Evolutionary conservation across 2,329 filamentous ascomycete genomes (phyloP).

Genomic region (Hypoxylon sp.): DNA sequence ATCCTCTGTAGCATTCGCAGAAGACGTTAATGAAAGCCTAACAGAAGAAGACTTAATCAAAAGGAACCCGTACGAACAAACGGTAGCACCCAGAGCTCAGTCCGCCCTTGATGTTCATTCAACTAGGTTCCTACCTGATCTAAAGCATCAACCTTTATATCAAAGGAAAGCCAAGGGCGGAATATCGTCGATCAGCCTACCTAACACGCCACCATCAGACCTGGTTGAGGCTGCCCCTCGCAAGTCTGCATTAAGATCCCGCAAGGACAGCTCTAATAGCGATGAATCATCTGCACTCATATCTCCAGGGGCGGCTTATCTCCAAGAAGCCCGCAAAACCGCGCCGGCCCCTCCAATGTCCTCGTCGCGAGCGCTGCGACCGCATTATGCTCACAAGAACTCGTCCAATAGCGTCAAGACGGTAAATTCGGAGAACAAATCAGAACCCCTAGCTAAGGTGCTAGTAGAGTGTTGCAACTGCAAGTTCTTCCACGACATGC

Average conservation of each 20-base stretch:
- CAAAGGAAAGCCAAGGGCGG: constrained; percentile 38
- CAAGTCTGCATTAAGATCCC: constrained; percentile 43
- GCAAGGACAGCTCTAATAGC: constrained; percentile 39
- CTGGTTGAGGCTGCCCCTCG: constrained; percentile 37
- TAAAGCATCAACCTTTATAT: constrained; percentile 52
- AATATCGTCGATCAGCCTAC: constrained; percentile 40
- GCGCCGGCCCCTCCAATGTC: constrained; percentile 40
- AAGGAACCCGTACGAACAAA: constrained; percentile 16
- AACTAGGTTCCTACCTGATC: constrained; percentile 49
- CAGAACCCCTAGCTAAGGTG: constrained; percentile 65
- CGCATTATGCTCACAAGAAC: constrained; percentile 41
- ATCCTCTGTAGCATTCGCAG: constrained; percentile 37
- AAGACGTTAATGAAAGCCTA: constrained; percentile 31
- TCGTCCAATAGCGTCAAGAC: constrained; percentile 39
- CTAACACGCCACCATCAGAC: constrained; percentile 43
- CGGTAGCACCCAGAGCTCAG: constrained; percentile 40
- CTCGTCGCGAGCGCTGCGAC: constrained; percentile 40
- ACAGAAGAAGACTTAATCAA: constrained; percentile 25
- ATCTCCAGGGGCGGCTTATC: constrained; percentile 46
- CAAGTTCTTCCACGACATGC: constrained; percentile 72
- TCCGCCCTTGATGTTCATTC: constrained; percentile 44
- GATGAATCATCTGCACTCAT: constrained; percentile 36
- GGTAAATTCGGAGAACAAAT: constrained; percentile 25
- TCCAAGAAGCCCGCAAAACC: constrained; percentile 49
- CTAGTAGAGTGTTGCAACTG: constrained; percentile 72